Percentiles rank a stretch among this genome's conserved stretches.
Evolutionary conservation across 1,284 basidiomycete genomes (phyloP).

Genomic region (Phellinidium pouzarii): DNA sequence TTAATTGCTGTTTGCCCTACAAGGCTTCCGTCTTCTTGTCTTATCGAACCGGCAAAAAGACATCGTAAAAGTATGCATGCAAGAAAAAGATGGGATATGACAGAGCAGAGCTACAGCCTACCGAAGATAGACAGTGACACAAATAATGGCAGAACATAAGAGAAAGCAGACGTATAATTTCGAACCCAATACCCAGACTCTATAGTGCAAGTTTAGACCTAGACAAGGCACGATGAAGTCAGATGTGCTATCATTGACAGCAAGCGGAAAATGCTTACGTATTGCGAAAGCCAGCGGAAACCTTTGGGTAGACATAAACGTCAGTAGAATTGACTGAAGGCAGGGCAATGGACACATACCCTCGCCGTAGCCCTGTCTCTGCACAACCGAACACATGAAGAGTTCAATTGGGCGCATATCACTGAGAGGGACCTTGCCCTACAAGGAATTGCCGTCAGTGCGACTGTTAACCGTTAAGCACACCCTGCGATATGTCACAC

Average conservation of each 20-base stretch:
- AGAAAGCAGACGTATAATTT: not conserved
- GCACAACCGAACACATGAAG: slow-evolving; percentile 99
- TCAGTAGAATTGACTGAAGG: slow-evolving; percentile 14
- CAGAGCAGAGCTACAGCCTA: slow-evolving; percentile 9
- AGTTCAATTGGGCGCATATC: slow-evolving; percentile 99
- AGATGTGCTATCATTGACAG: not conserved
- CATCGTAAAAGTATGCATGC: not conserved
- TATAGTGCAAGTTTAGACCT: slow-evolving; percentile 9
- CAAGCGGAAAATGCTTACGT: slow-evolving; percentile 43
- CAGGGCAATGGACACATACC: slow-evolving; percentile 38
- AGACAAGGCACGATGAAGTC: not conserved
- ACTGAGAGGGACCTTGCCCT: slow-evolving; percentile 95
- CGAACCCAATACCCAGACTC: not conserved
- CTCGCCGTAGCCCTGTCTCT: slow-evolving; percentile 98
- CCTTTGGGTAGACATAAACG: slow-evolving; percentile 34
- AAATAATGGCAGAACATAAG: slow-evolving; percentile 3
- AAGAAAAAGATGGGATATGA: not conserved
- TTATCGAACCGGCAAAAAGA: not conserved
- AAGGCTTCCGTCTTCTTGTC: not conserved
- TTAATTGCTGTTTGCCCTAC: no score
- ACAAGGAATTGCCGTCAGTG: slow-evolving; percentile 10
- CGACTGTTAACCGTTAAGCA: not conserved
- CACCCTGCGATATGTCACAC: slow-evolving; percentile 37
- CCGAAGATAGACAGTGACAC: not conserved
- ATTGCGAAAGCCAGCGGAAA: slow-evolving; percentile 99